Evolutionary conservation across 305 asterid genomes (phyloP), one percentile per base, ranked within the genome.

Genomic region (Caryopteris hybrid): DNA sequence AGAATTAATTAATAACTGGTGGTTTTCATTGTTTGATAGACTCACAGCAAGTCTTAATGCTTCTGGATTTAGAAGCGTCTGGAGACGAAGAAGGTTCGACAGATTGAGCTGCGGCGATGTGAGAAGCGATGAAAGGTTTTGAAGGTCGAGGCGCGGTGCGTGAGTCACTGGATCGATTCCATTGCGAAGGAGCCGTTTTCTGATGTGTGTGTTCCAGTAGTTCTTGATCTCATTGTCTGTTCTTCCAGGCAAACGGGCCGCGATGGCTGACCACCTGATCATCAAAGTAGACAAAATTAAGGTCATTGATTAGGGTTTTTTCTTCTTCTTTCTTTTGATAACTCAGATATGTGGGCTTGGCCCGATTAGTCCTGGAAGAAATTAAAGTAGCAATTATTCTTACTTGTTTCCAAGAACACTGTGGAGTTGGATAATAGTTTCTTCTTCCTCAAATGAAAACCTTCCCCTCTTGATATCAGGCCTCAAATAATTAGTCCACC

Each of bases 371-470:
- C n/a, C n/a, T 34, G 41, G 41, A 34, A 34, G 22, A 45, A 45
- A 3, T 51, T 21, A 21, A 4, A 2, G 6, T 11, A 53, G 6
- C 21, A 14, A 33, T 12, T 5, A 2, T 46, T 22, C 86, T 78
- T 86, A 91, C 97, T 91, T 91, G 87, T 91, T 91, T 73, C 97
- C 97, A 45, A 89, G 94, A 72, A 83, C 82, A 54, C 96, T 83
- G 9, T 91, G 98, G 48, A 91, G 92, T 68, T 91, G 95, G 51
- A 91, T 88, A 2, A 91, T 89, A 31, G 90, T 76, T 73, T 91
- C 97, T 71, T 91, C 97, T 72, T 91, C 97, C 66, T 89, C 97
- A 60, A 88, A 88, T 0, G 97, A 86, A 54, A 91, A 87, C 23
- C 93, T 61, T 18, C 97, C 97, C 68, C 97, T 79, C 81, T 87